Evolutionary conservation across 805 yeast genomes (phyloP), one percentile per base, ranked within the genome.

Genomic region (Dipodascopsis tothii): DNA sequence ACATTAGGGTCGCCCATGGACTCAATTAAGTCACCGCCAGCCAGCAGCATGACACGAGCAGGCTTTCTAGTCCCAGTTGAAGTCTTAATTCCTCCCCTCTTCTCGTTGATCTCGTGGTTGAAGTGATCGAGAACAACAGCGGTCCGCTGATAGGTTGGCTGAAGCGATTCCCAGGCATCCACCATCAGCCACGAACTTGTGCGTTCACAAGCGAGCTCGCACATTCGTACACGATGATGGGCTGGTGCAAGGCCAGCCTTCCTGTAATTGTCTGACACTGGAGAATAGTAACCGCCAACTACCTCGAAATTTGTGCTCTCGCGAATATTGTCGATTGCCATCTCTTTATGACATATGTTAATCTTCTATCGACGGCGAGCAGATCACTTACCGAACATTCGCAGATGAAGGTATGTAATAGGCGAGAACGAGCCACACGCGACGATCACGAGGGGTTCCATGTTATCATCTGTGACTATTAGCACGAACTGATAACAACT

Each of bases 1-100:
- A 92, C 98, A 58, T 90, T 92, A 19, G 98, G 97, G 65, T 92
- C 98, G n/a, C 98, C 98, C 97, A 92, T 92, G 35, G 94, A 81
- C 63, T 92, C 98, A 42, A 92, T 92, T 55, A 92, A 73, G 65
- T 92, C 98, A 35, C 98, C 98, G 40, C 98, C 98, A 0, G 98
- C 98, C 33, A 92, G 69, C 43, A 92, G 72, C 97, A 92, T 90
- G 57, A 92, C 81, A 62, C 90, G 90, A 42, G 84, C 95, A 20
- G 95, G 96, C 44, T 86, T 72, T 6, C 69, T 63, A 48, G 61
- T 62, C 35, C 72, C 72, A 17, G 58, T 39, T 19, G 57, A 37
- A 21, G 76, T 74, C 43, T 67, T 70, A 14, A 92, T 78, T 14
- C 98, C 98, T 18, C 94, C 88, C 45, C 95, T 70, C 60, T 83